Evolutionary conservation across 306 rosid species (phyloP).

Genomic region (Erythrophleum fordii): DNA sequence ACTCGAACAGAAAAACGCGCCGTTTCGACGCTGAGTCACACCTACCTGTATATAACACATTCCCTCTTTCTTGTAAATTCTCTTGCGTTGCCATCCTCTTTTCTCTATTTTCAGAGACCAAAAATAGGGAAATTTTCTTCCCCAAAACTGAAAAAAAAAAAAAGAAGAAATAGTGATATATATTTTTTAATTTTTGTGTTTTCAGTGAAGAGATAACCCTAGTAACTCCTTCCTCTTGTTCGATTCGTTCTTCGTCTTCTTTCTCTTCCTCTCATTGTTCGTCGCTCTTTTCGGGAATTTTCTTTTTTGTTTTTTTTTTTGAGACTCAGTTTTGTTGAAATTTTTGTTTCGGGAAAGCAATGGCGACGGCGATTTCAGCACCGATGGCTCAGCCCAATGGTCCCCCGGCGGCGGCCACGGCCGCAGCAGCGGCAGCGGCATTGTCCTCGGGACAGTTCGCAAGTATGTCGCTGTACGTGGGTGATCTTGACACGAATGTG

Average conservation of each 20-base stretch:
- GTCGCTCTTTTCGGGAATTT: neutral
- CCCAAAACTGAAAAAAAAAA: neutral
- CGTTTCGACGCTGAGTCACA: neutral
- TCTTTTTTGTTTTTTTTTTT: neutral
- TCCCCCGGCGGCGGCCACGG: neutral
- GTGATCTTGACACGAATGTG: constrained; percentile 34
- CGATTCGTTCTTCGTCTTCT: neutral
- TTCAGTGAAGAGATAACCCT: neutral
- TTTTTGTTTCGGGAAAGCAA: constrained; percentile 17
- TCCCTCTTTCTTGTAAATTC: neutral
- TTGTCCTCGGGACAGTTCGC: neutral
- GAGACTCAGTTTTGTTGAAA: neutral
- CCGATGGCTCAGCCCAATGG: constrained; percentile 24
- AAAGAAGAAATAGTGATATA: too few species aligned
- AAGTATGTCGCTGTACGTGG: constrained; percentile 16
- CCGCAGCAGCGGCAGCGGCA: neutral
- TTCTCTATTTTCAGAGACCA: neutral
- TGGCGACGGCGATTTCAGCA: constrained; percentile 49
- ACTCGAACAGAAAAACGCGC: neutral
- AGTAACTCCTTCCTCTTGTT: neutral
- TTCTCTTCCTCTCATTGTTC: neutral
- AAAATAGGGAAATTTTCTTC: neutral
- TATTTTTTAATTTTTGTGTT: neutral
- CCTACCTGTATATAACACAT: neutral
- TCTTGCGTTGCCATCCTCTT: neutral